phyloP scores from a whole-genome alignment of 257 asterid species.

The Rubia yunnanensis region DNA sequence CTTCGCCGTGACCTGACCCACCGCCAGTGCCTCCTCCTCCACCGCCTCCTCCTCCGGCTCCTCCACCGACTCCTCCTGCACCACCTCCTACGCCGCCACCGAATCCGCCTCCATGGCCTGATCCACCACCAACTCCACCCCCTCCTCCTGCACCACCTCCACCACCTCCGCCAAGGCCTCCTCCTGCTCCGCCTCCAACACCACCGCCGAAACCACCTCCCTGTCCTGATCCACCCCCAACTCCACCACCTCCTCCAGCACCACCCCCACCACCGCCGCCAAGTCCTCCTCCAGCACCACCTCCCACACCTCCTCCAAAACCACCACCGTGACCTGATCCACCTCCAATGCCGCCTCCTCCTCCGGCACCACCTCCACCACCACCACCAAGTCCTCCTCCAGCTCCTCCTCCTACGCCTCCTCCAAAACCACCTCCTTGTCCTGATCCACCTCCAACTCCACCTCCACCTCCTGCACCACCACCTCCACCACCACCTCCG shows the following conservation, averaged over 20 bases:
- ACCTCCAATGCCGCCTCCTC: slow-evolving; percentile 19
- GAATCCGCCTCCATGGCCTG: slow-evolving; percentile 25
- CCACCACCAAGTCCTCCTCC: slow-evolving; percentile 20
- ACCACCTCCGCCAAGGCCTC: slow-evolving; percentile 12
- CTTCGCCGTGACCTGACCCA: slow-evolving; percentile 15
- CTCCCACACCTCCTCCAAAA: slow-evolving; percentile 24
- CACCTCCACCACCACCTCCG: slow-evolving; percentile 26
- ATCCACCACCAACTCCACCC: slow-evolving; percentile 23
- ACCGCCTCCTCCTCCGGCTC: slow-evolving; percentile 11
- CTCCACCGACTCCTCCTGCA: slow-evolving; percentile 18
- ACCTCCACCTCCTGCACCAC: slow-evolving; percentile 11
- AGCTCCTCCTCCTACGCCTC: neutral
- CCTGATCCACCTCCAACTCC: neutral
- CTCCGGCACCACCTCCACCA: slow-evolving; percentile 14
- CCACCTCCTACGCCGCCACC: slow-evolving; percentile 28
- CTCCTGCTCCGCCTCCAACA: slow-evolving; percentile 20
- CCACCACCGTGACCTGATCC: slow-evolving; percentile 29
- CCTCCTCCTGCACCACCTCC: slow-evolving; percentile 18
- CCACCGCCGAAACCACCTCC: slow-evolving; percentile 20
- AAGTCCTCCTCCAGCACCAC: slow-evolving; percentile 20
- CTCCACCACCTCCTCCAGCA: slow-evolving; percentile 18
- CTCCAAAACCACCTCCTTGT: neutral
- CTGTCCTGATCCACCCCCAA: slow-evolving; percentile 13
- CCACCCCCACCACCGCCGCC: slow-evolving; percentile 24
- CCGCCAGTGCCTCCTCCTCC: slow-evolving; percentile 12